Evolutionary conservation across 495 filamentous ascomycete species (phyloP).

Genomic region (Xylaria palmicola): DNA sequence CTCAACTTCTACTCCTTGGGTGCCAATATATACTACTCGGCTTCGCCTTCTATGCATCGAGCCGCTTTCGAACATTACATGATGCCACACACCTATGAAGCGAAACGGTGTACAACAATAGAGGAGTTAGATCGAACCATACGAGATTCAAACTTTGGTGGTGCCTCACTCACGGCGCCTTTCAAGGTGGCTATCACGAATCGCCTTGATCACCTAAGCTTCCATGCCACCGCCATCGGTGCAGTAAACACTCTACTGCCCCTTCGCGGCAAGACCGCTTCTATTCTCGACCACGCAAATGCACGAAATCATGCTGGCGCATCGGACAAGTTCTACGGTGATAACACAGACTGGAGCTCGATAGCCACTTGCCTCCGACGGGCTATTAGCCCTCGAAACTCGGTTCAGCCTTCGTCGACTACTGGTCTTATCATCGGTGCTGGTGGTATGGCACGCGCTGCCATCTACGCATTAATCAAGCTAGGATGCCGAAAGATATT

Average conservation of each 20-base stretch:
- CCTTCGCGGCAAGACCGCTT: slow-evolving; percentile 57
- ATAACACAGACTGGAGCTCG: slow-evolving; percentile 84
- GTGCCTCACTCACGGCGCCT: slow-evolving; percentile 69
- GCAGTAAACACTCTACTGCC: slow-evolving; percentile 83
- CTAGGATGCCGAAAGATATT: slow-evolving; percentile 79
- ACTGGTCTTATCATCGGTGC: slow-evolving; percentile 75
- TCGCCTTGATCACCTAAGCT: slow-evolving; percentile 65
- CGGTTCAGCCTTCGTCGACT: slow-evolving; percentile 63
- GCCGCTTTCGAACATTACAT: slow-evolving; percentile 70
- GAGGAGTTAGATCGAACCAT: slow-evolving; percentile 63
- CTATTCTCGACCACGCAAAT: slow-evolving; percentile 64
- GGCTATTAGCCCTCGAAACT: slow-evolving; percentile 77
- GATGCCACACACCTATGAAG: slow-evolving; percentile 70
- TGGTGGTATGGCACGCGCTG: slow-evolving; percentile 78
- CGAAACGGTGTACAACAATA: slow-evolving; percentile 61
- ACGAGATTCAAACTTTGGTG: slow-evolving; percentile 66
- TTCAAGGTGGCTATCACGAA: slow-evolving; percentile 73
- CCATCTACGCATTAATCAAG: slow-evolving; percentile 76
- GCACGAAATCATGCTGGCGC: slow-evolving; percentile 65
- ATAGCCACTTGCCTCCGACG: slow-evolving; percentile 66
- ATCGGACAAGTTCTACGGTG: slow-evolving; percentile 69
- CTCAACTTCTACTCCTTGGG: slow-evolving; percentile 75
- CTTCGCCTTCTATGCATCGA: slow-evolving; percentile 78
- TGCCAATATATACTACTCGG: slow-evolving; percentile 69
- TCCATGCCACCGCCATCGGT: slow-evolving; percentile 76